Base-by-base conservation (phyloP, 2,329 filamentous ascomycete genomes). In the Thermothelomyces thermophilus region DNA sequence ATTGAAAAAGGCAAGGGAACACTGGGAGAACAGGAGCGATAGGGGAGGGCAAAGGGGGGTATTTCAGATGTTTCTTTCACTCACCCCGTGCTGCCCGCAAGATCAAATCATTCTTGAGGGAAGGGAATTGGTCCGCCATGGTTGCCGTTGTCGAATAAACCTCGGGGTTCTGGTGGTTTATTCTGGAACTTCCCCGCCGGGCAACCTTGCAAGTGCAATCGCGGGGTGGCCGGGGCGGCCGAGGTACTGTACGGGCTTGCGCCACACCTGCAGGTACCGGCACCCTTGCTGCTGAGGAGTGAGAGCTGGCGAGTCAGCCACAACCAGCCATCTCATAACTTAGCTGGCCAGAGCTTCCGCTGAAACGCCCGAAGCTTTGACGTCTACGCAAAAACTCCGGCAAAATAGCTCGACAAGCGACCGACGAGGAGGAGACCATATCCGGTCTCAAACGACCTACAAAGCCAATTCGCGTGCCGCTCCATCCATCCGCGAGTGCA, bases 81-180 rank as follows among this genome's bases (percentile, higher is more conserved):
- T 62, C 71, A 94, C 90, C 93, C 78, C 86, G 82, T 58, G 93
- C 93, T 60, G 91, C 87, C 66, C 93, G 83, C 52, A 98, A 75
- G 64, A 98, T 77, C 61, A 97, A 74, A 65, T 98, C 91, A 70
- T 98, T 98, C 72, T 94, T 83, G 67, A 97, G 72, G 50, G 90
- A 87, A 62, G 84, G 82, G 62, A 96, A 96, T 62, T 81, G 74
- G 55, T 74, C 72, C 54, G 74, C 72, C 85, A 89, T 90, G 58
- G 62, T 76, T 60, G 45, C 54, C 57, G 58, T 46, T 48, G 48
- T 33, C 41, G 36, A 13, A 35, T 14, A 35, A 16, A 16, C 33
- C 14, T 49, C 31, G 40, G 9, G 36, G n/a, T 22, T 35, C 31
- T 17, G 46, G 22, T 39, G 13, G 11, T 39, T n/a, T n/a, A 7